Base-by-base conservation (phyloP, 345 rosid species). In the Sonneratia alba region DNA sequence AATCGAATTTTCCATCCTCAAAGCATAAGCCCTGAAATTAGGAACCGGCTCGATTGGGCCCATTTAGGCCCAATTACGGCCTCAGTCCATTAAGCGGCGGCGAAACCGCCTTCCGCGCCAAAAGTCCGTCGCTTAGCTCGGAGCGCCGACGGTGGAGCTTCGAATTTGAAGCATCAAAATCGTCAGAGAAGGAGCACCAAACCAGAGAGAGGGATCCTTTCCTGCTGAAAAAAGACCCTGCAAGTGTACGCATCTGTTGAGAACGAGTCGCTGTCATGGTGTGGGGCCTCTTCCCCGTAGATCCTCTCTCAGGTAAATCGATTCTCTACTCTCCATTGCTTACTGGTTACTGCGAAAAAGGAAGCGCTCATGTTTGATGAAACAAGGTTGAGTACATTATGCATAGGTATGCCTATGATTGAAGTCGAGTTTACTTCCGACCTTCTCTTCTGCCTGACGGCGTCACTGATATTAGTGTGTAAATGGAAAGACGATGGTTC, bases 271-370 rank as follows among this genome's bases (percentile, higher is more conserved):
- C 55, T n/a, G 70, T 14, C 32, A 92, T 92, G 98, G 96, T 92
- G 64, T 92, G 98, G 96, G 87, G 82, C 70, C 79, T 90, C 74
- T 81, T 86, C 73, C 93, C 98, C 49, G 83, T 70, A 66, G 98
- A 88, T 77, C 83, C 90, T 70, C 88, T 81, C 32, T 81, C 91
- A 87, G 95, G 96, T 84, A 59, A 59, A 42, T 40, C 48, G 36
- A 7, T 59, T n/a, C 53, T 42, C 2, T 62, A n/a, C 43, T 47
- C 37, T 62, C 32, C 45, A 42, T 24, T 42, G 14, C 65, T 61
- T 21, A 32, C 19, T 34, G 9, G 48, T 61, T n/a, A 36, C 53
- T 19, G 7, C 19, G 16, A 56, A n/a, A 27, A n/a, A 7, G 34
- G 24, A 57, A 57, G 63, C 34, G 32, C 32, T 8, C 34, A 22